phyloP scores from a whole-genome alignment of 345 rosid species.

The Capsella bursapastoris region DNA sequence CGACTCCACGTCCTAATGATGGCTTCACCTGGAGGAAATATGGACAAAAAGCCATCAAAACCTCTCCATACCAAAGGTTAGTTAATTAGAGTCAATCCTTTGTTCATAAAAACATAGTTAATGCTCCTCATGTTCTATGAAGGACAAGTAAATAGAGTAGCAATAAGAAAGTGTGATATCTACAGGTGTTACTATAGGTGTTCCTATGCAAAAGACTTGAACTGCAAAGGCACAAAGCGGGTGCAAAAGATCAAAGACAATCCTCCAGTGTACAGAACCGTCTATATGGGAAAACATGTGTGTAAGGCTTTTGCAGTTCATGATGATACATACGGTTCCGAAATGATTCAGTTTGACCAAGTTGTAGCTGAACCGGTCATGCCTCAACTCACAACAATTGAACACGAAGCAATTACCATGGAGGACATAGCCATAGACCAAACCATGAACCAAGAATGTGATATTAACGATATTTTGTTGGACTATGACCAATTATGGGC shows the following conservation, averaged over 20 bases:
- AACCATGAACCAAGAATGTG: conserved; percentile 20
- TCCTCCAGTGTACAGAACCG: conserved; percentile 43
- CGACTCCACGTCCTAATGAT: conserved; percentile 10
- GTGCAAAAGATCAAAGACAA: conserved; percentile 44
- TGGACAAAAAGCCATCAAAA: conserved; percentile 52
- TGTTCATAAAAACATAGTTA: not conserved
- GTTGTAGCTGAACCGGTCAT: not conserved
- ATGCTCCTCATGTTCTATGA: not conserved
- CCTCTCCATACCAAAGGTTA: conserved; percentile 46
- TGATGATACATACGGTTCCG: conserved; percentile 17
- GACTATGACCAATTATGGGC: not conserved
- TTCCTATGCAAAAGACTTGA: conserved; percentile 47
- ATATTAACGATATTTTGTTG: not conserved
- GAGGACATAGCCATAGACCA: not conserved
- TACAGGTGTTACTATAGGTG: conserved; percentile 52
- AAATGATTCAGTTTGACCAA: conserved; percentile 16
- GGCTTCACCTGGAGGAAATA: conserved; percentile 58
- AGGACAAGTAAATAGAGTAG: not conserved
- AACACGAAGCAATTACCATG: not conserved
- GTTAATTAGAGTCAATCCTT: not conserved
- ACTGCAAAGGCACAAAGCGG: conserved; percentile 52
- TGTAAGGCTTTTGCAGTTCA: not conserved
- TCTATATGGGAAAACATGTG: conserved; percentile 49
- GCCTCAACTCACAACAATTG: conserved; percentile 9
- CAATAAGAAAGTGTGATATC: no score